phyloP scores from a whole-genome alignment of 306 rosid genomes.

The Prunus dulcis region DNA sequence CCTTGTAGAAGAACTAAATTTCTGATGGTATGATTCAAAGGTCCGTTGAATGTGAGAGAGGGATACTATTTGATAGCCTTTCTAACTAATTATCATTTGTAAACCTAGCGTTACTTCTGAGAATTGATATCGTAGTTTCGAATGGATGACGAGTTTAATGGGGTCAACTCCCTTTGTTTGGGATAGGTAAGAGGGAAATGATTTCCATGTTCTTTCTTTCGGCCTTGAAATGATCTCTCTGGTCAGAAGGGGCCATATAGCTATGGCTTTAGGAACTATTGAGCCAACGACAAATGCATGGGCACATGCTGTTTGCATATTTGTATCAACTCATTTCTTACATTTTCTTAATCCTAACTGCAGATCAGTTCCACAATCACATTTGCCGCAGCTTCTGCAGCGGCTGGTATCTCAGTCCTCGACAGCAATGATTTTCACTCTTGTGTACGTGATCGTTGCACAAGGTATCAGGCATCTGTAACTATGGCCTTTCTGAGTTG shows the following conservation, averaged over 20 bases:
- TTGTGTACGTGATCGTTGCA: constrained; percentile 47
- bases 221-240: too few species aligned
- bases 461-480: constrained; percentile 50
- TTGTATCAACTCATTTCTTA: constrained; percentile 4
- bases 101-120: too few species aligned
- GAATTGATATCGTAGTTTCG: too few species aligned
- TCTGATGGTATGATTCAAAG: background rate
- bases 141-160: too few species aligned
- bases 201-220: too few species aligned
- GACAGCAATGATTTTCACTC: constrained; percentile 53
- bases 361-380: constrained; percentile 63
- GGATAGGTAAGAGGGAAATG: too few species aligned
- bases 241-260: too few species aligned
- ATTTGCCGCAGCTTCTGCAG: constrained; percentile 61
- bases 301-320: background rate
- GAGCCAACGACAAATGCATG: too few species aligned
- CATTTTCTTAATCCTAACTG: background rate
- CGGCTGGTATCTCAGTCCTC: constrained; percentile 53
- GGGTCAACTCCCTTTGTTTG: too few species aligned
- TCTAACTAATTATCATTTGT: too few species aligned
- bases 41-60: background rate
- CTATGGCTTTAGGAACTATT: too few species aligned
- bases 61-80: too few species aligned
- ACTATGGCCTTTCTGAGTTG: constrained; percentile 65
- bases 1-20: background rate